These are phyloP conservation scores for Forsythia viridissima DNA, from an alignment of 257 asterid genomes.

Conservation along the genomic window DNA sequence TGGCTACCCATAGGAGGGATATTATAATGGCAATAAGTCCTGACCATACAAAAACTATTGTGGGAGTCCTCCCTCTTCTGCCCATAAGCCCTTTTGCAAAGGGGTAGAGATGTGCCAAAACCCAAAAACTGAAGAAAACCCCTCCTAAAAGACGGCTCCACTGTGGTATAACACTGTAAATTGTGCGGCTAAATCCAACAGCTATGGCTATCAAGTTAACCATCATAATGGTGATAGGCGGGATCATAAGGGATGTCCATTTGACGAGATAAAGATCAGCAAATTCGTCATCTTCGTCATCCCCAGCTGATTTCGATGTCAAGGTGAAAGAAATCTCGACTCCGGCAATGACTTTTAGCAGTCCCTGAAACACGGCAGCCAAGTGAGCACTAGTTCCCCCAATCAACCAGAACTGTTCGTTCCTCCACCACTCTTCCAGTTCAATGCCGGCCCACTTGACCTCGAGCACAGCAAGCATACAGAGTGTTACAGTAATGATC, in stretches of 20 bases:
- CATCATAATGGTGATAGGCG: slow-evolving; percentile 69
- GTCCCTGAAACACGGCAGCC: slow-evolving; percentile 74
- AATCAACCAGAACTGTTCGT: slow-evolving; percentile 71
- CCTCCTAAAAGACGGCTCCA: slow-evolving; percentile 77
- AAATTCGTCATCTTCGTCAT: slow-evolving; percentile 66
- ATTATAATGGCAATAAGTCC: slow-evolving; percentile 71
- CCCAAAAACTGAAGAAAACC: slow-evolving; percentile 79
- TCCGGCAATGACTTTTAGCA: slow-evolving; percentile 62
- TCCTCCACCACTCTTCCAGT: slow-evolving; percentile 78
- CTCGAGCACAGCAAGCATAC: slow-evolving; percentile 63
- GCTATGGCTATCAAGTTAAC: slow-evolving; percentile 71
- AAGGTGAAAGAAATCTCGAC: slow-evolving; percentile 72
- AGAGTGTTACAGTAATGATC: slow-evolving; percentile 57
- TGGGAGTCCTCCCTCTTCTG: slow-evolving; percentile 67
- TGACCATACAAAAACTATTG: slow-evolving; percentile 69
- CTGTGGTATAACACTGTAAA: slow-evolving; percentile 65
- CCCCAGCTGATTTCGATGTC: slow-evolving; percentile 71
- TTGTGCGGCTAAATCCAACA: slow-evolving; percentile 64
- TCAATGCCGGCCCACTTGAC: slow-evolving; percentile 75
- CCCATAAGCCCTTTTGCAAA: slow-evolving; percentile 79
- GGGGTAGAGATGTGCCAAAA: slow-evolving; percentile 68
- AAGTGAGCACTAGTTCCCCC: slow-evolving; percentile 78
- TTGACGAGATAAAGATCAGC: slow-evolving; percentile 61
- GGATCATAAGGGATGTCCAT: slow-evolving; percentile 77
- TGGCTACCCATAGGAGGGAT: slow-evolving; percentile 73